Evolutionary conservation across 768 basidiomycete species (phyloP), one percentile per base, ranked within the genome.

Genomic region (Calvatia gigantea): DNA sequence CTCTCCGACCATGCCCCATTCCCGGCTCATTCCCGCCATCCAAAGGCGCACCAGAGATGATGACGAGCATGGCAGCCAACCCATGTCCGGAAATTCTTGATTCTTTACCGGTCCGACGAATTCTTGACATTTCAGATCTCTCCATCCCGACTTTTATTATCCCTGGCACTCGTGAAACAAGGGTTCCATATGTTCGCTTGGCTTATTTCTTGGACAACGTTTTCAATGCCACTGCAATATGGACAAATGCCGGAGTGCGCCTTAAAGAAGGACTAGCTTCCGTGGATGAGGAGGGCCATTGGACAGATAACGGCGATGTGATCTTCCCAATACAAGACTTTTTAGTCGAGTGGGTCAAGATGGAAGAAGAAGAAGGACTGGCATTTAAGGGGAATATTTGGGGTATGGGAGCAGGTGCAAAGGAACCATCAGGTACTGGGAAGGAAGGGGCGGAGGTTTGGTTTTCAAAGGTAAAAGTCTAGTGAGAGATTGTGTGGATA

Each of bases 341-440:
- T 67, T 51, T 69, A 33, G 73, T 69, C 9, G 75, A 76, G 48
- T 78, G 73, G 74, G 70, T 78, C 2, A 42, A 14, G 19, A 47
- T 46, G 11, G 64, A 55, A 12, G 63, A 64, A 8, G 63, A 65
- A n/a, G 69, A 71, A 50, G 75, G 75, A 0, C 59, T 73, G 44
- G 71, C 74, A 23, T 74, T 78, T 50, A 70, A 64, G 49, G 73
- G 73, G 1, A 65, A 67, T 3, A 70, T 76, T 56, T 75, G 72
- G 75, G 74, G 75, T 1, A 72, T 67, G 62, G 73, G 71, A 0
- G 59, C 51, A 1, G 70, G 73, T 47, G 66, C 69, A n/a, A 58
- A 56, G 11, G 63, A 64, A 3, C 70, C 72, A 2, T 61, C 42
- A 15, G 70, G 69, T 0, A 50, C 1, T 4, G 72, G 70, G 6